phyloP scores from a whole-genome alignment of 1,284 basidiomycete species.

The Melampsora americana region DNA sequence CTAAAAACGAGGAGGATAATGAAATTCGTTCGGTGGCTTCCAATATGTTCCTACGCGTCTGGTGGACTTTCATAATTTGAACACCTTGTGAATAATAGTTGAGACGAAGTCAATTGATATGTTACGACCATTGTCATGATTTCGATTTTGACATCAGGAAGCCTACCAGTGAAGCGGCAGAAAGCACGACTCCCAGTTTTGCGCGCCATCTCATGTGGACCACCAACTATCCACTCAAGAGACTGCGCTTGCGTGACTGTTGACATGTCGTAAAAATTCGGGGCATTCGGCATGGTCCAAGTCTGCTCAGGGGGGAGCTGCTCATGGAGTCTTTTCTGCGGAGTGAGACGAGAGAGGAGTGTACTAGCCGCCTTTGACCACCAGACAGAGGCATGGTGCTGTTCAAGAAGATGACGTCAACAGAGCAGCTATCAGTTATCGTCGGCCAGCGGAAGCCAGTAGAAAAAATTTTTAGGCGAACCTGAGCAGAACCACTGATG shows the following conservation, averaged over 20 bases:
- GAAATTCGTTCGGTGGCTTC: slow-evolving; percentile 66
- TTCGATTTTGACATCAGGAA: neutral
- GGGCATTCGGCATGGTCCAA: slow-evolving; percentile 36
- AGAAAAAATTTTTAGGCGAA: slow-evolving; percentile 2
- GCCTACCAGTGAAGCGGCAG: slow-evolving; percentile 28
- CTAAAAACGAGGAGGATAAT: slow-evolving; percentile 67
- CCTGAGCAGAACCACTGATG: slow-evolving; percentile 40
- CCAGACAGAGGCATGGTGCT: slow-evolving; percentile 39
- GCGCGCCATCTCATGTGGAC: slow-evolving; percentile 27
- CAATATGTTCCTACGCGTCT: slow-evolving; percentile 72
- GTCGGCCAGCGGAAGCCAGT: neutral
- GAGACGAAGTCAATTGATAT: slow-evolving; percentile 53
- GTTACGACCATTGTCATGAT: slow-evolving; percentile 63
- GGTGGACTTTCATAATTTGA: slow-evolving; percentile 55
- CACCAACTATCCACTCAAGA: slow-evolving; percentile 38
- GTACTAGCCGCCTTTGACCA: slow-evolving; percentile 39
- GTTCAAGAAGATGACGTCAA: neutral
- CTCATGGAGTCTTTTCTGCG: slow-evolving; percentile 28
- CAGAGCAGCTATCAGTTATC: too few relatives aligned
- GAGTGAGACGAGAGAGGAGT: slow-evolving; percentile 29
- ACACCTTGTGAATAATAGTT: slow-evolving; percentile 1
- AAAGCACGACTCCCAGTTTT: slow-evolving; percentile 27
- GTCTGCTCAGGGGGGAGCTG: slow-evolving; percentile 33
- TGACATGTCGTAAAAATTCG: slow-evolving; percentile 30
- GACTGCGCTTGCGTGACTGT: slow-evolving; percentile 23